Base-by-base conservation (phyloP, 768 basidiomycete genomes). In the Boletus reticulatus region DNA sequence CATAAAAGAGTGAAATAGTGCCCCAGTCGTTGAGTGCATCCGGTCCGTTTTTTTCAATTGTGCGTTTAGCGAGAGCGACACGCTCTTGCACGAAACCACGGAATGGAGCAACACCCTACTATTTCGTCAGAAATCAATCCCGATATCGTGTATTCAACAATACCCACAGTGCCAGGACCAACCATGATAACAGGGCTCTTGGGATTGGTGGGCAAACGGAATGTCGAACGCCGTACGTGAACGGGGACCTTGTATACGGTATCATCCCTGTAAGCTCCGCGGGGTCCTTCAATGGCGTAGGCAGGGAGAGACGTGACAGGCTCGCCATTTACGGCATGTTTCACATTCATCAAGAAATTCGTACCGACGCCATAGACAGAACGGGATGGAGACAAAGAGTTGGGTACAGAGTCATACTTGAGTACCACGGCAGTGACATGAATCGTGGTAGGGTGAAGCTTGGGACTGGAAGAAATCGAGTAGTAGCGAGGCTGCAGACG, bases 101-200 rank as follows among this genome's bases (percentile, higher is more conserved):
- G 92, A 99, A 99, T 10, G 97, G 97, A 44, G 97, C 97, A 53
- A 99, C 94, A 78, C 97, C 97, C 94, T 96, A 55, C 59, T 39
- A 58, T 42, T 20, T 46, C 39, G 44, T 62, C 61, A 58, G 43
- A 44, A 57, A 47, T 51, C 11, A 14, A 41, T 2, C 12, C 42
- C n/a, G 9, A 32, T 9, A 22, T 24, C 4, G 52, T 27, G 19
- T 14, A 32, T 29, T 29, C 9, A 1, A 22, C 19, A 44, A 38
- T 39, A 83, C 92, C 76, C 70, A 96, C 94, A 54, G 95, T 99
- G 50, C 97, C 97, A 58, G 97, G 97, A 41, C 97, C 97, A 70
- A 99, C 84, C 97, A 99, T 98, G 73, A 99, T 92, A 48, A 99
- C 89, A 2, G 97, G 97, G 56, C 91, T 96, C 80, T 97, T 98